Base-by-base conservation (phyloP, 179 eudicot genomes). In the Sideroxylon spinosum region DNA sequence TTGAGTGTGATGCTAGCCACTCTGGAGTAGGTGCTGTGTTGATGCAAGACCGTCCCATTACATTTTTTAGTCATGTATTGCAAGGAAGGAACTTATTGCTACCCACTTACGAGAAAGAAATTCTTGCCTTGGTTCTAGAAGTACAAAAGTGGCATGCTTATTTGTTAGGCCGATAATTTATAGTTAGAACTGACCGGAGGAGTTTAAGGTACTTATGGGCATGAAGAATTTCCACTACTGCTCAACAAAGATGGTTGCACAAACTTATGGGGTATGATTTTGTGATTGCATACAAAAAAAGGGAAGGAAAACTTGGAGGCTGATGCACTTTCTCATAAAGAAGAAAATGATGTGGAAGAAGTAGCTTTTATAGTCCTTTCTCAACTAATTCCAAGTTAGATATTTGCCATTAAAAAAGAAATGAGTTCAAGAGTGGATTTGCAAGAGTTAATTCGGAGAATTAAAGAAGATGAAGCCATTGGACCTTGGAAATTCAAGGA, bases 211-310 rank as follows among this genome's bases (percentile, higher is more conserved):
- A 32, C 37, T 3, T 60, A 8, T 32, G 67, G 55, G 6, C 2
- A 0, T 68, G 60, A 20, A 9, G 8, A 44, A n/a, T 32, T 0
- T 19, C 50, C 0, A 44, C 55, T 6, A 6, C 52, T 8, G 56
- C 53, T 1, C 53, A 32, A 19, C 68, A 60, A 4, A 59, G 50
- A 46, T 75, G 77, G 56, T 6, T 75, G 0, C 17, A 48, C 2
- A 75, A 75, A 9, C 19, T n/a, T 6, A 60, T 75, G 53, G 77
- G 77, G 10, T 59, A 19, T 28, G 29, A 60, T 49, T 75, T 75
- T 49, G 44, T 23, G 10, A 22, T 62, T 1, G n/a, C 5, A 3
- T 62, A 75, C 12, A 19, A 63, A 1, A n/a, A 22, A 12, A 12
- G 59, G 59, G 4, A 57, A 20, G 19, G 32, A 44, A 11, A 62